These are phyloP conservation scores for Sporothrix globosa DNA, from an alignment of 2,329 filamentous ascomycete genomes.

Conservation along the genomic window DNA sequence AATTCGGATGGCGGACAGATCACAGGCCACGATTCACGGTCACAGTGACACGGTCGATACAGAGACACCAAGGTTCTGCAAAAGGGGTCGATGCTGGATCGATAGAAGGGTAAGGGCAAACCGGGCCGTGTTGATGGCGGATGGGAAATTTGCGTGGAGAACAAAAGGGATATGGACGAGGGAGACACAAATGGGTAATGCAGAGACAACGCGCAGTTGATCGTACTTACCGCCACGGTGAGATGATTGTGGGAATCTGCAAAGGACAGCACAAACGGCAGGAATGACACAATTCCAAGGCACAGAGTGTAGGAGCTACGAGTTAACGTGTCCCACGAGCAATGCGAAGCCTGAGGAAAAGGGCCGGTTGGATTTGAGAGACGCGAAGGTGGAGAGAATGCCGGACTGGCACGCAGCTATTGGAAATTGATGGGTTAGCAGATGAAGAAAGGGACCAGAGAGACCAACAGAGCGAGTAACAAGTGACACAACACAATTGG, in stretches of 20 bases:
- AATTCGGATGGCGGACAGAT: background rate
- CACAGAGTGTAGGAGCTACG: constrained; percentile 59
- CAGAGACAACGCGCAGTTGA: background rate
- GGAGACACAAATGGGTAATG: constrained; percentile 31
- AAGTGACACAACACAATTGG: background rate
- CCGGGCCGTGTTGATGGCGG: background rate
- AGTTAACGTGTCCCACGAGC: constrained; percentile 66
- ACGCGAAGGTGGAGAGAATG: constrained; percentile 45
- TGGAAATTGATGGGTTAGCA: constrained; percentile 34
- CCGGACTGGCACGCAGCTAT: constrained; percentile 51
- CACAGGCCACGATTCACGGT: background rate
- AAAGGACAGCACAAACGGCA: constrained; percentile 39
- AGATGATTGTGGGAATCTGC: constrained; percentile 44
- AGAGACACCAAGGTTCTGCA: too few relatives aligned
- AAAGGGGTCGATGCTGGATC: too few relatives aligned
- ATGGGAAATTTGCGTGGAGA: constrained; percentile 29
- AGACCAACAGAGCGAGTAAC: background rate
- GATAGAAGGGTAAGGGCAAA: background rate
- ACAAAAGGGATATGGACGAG: constrained; percentile 23
- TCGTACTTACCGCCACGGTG: constrained; percentile 55
- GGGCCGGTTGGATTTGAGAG: constrained; percentile 45
- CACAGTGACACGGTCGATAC: constrained; percentile 5
- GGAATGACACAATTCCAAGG: constrained; percentile 55
- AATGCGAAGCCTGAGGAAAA: constrained; percentile 46
- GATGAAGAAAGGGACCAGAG: background rate